Base-by-base conservation (phyloP, 2,329 filamentous ascomycete genomes). In the Microdochium trichocladiopsis region DNA sequence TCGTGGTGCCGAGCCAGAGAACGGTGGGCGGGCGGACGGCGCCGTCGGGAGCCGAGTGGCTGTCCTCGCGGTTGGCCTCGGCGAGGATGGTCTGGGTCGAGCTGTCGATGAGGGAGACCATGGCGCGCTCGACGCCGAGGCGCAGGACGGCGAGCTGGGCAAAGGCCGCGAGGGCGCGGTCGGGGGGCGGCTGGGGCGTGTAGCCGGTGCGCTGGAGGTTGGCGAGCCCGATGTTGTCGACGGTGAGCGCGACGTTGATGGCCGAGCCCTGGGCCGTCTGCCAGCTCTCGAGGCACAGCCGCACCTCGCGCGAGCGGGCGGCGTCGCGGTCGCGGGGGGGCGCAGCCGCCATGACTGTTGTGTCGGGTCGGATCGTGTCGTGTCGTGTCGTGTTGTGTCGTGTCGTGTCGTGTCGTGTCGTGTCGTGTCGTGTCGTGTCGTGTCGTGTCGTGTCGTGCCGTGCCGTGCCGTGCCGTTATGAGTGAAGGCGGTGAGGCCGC, bases 111-210 rank as follows among this genome's bases (percentile, higher is more conserved):
- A 80, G 63, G 49, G 75, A 75, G 22, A 80, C 70, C 64, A 80
- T 72, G 43, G 69, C 71, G 36, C 77, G 71, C 54, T 74, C 72
- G 25, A 71, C 70, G 16, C 71, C 66, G 41, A 79, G 65, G 1
- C 76, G 68, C 51, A 80, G 68, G 10, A 76, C 68, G 25, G 71
- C 72, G 23, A 82, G 66, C 60, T 82, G 78, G 4, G 77, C 74
- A 52, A 76, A 73, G 3, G 73, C 70, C 0, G 72, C 75, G 18
- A 78, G 63, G 4, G 67, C 61, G 48, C 63, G 65, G 55, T 72
- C 69, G 50, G 64, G 60, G 8, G 66, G 69, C n/a, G 63, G 58
- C 31, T 62, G 59, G 5, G 67, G 63, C 33, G 43, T 58, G 55
- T 59, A 73, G 63, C 48, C 76, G 41, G 41, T 22, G 41, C 41